These are phyloP conservation scores for Metrosideros polymorpha DNA, from an alignment of 441 rosid species.

Conservation along the genomic window DNA sequence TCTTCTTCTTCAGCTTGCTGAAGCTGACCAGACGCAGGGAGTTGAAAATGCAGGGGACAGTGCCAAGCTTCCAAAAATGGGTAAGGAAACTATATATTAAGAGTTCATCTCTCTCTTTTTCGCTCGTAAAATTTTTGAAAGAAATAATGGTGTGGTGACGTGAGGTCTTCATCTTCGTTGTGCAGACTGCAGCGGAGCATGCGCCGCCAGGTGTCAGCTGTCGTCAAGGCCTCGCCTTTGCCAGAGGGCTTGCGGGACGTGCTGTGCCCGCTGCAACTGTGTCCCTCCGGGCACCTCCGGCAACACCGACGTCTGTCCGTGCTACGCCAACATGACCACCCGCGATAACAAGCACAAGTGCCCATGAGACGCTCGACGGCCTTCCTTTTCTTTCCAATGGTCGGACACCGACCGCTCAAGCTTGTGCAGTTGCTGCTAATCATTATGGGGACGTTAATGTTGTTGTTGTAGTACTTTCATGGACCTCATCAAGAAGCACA, in stretches of 20 bases:
- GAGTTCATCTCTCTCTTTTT: background rate
- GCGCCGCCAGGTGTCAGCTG: background rate
- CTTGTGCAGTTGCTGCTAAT: background rate
- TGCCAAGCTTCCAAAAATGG: background rate
- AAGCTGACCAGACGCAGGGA: background rate
- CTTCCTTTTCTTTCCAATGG: background rate
- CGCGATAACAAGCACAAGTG: background rate
- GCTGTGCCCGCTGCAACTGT: background rate
- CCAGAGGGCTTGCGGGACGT: background rate
- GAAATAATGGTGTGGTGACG: background rate
- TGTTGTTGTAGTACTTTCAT: background rate
- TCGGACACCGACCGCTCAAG: background rate
- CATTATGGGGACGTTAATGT: background rate
- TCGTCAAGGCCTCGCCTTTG: background rate
- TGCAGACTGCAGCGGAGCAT: background rate
- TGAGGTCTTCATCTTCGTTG: background rate
- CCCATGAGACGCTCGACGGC: background rate
- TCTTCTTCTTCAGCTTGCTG: background rate
- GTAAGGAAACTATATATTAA: background rate
- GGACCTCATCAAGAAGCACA: background rate
- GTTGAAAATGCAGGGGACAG: background rate
- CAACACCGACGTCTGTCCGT: background rate
- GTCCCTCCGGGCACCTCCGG: background rate
- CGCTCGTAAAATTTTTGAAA: background rate
- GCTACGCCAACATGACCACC: background rate